Base-by-base conservation (phyloP, 495 filamentous ascomycete species). In the Trichodelitschia bisporula region DNA sequence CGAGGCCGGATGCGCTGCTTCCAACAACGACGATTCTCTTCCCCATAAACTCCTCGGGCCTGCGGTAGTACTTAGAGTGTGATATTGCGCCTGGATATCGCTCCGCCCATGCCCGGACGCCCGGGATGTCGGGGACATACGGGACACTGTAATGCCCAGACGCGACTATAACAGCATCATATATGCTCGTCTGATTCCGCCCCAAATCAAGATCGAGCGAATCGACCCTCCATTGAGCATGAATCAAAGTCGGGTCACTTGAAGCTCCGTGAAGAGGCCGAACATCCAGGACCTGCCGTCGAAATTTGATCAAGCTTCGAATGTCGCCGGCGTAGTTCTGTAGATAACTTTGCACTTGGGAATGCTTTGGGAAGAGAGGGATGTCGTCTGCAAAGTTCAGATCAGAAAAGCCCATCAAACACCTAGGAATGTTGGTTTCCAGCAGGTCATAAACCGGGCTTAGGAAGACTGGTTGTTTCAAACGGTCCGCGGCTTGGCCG, bases 361-460 rank as follows among this genome's bases (percentile, higher is more conserved):
- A 41, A 37, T 78, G 66, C 9, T 54, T 54, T 0, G 84, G 83
- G 39, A 89, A 86, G 5, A 91, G 56, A 38, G 74, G 67, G 13
- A 54, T 37, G 2, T 70, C 60, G 4, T 50, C 19, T 0, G 66
- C 61, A 33, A 84, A 84, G 10, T 55, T 38, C 10, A 65, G 52
- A 30, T 89, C 78, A 6, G 77, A 72, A 45, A 66, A 89, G 3
- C 56, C 44, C 84, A 95, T 93, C 35, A 93, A 42, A 1, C 55
- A 53, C 32, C 82, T 66, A 1, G 83, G 79, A 21, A 92, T 78
- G 44, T 95, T 95, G 23, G 82, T 78, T 38, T 89, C 71, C 17
- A 93, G 48, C 18, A 56, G 44, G 10, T 80, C 69, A 43, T 95
- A 92, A 45, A 91, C 59, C 2, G 84, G 77, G 2, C 74, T 66